Percentiles rank a stretch among this genome's conserved stretches.
These are phyloP conservation scores for Quercus phellos DNA, from an alignment of 331 rosid species.

Conservation along the genomic window DNA sequence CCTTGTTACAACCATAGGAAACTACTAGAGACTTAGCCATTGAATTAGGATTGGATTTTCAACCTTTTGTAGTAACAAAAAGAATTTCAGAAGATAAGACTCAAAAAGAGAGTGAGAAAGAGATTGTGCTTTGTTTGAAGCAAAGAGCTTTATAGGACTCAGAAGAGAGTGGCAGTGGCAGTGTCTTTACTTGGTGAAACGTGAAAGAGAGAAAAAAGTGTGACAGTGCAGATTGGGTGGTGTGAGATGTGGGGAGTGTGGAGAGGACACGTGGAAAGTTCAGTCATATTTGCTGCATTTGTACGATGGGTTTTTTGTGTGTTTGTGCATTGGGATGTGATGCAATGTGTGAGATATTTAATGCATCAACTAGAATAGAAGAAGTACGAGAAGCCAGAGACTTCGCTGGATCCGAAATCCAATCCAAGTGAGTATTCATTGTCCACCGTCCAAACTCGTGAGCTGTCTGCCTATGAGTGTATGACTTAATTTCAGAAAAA, in stretches of 20 bases:
- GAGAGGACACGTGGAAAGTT: conserved; percentile 30
- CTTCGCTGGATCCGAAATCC: background rate
- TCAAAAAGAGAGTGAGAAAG: background rate
- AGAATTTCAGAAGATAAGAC: background rate
- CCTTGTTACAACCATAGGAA: background rate
- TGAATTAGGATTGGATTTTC: background rate
- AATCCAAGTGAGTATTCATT: too few species aligned
- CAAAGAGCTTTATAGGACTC: too few species aligned
- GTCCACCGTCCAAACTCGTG: too few species aligned
- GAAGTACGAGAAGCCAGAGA: background rate
- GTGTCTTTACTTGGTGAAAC: too few species aligned
- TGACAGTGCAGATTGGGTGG: conserved; percentile 20
- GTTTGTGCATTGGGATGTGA: background rate
- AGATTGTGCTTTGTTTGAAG: background rate
- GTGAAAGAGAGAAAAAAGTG: background rate
- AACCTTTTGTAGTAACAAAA: background rate
- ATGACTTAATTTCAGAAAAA: too few species aligned
- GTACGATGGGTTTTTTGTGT: background rate
- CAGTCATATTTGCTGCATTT: background rate
- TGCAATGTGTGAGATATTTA: background rate
- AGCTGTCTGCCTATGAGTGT: too few species aligned
- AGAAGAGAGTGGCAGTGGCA: background rate
- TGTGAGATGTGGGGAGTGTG: conserved; percentile 20
- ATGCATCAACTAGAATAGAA: background rate
- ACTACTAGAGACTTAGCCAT: conserved; percentile 25